These are phyloP conservation scores for Wickerhamiella nectarea DNA, from an alignment of 805 yeast species.

Conservation along the genomic window DNA sequence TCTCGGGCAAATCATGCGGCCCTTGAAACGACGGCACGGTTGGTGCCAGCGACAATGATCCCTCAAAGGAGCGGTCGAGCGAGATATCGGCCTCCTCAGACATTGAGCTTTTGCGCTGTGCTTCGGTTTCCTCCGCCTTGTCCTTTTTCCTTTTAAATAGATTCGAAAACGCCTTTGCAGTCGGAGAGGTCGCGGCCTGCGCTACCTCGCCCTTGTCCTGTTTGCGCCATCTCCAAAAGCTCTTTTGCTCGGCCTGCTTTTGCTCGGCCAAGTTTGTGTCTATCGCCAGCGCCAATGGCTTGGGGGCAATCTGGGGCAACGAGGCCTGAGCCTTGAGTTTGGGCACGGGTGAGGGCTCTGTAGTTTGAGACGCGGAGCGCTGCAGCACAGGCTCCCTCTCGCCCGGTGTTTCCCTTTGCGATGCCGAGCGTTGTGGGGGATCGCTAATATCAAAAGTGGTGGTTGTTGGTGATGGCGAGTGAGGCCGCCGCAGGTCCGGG, in stretches of 20 bases:
- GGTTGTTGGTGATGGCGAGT: not conserved
- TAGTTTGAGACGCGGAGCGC: not conserved
- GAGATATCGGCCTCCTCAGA: not conserved
- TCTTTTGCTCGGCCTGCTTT: constrained; percentile 4
- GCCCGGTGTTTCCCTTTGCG: not conserved
- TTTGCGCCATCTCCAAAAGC: constrained; percentile 11
- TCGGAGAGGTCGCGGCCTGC: constrained; percentile 12
- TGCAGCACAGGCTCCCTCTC: not conserved
- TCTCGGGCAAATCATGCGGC: no score
- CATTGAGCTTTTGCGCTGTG: not conserved
- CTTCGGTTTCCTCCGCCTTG: constrained; percentile 2
- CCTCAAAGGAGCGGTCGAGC: no score
- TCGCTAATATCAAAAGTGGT: not conserved
- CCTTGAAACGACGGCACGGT: no score
- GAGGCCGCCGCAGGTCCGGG: constrained; percentile 1
- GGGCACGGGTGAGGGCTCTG: not conserved
- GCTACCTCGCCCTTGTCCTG: constrained; percentile 14
- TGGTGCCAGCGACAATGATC: no score
- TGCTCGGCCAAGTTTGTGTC: not conserved
- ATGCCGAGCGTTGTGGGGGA: no score
- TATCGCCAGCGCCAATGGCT: not conserved
- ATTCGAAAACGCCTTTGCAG: constrained; percentile 15
- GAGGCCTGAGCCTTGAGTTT: not conserved
- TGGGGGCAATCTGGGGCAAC: not conserved
- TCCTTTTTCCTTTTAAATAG: constrained; percentile 19